Conservation (phyloP, 2,329 filamentous ascomycete genomes). For the Penicillium griseofulvum region DNA sequence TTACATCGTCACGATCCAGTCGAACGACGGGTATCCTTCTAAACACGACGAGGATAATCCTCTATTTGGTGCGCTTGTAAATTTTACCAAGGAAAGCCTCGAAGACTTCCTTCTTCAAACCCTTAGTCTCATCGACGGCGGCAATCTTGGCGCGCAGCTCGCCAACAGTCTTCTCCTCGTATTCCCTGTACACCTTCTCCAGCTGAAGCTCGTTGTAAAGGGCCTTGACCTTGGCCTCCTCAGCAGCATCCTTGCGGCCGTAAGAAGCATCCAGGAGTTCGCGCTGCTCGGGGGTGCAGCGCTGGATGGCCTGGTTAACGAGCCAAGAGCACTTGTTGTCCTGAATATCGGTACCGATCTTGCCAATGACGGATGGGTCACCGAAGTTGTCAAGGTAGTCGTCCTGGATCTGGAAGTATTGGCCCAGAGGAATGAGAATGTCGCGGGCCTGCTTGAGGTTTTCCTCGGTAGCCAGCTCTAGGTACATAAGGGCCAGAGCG, state of each 20-base stretch:
- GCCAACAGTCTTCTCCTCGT: slow-evolving; percentile 82
- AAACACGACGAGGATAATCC: slow-evolving; percentile 3
- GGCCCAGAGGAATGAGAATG: slow-evolving; percentile 93
- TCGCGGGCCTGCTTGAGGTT: slow-evolving; percentile 87
- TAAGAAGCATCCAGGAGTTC: slow-evolving; percentile 88
- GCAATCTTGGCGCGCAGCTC: slow-evolving; percentile 75
- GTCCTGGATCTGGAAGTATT: slow-evolving; percentile 99
- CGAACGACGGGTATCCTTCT: slow-evolving; percentile 14
- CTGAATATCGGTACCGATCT: slow-evolving; percentile 98
- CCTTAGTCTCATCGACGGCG: slow-evolving; percentile 77
- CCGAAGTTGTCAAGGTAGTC: slow-evolving; percentile 99
- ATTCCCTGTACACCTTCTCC: slow-evolving; percentile 78
- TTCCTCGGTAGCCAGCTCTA: slow-evolving; percentile 77
- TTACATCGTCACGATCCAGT: slow-evolving; percentile 5
- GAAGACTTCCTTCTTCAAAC: slow-evolving; percentile 87
- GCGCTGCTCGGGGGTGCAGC: slow-evolving; percentile 79
- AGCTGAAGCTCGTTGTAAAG: slow-evolving; percentile 84
- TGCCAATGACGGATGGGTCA: slow-evolving; percentile 86
- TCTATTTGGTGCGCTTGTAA: slow-evolving; percentile 94
- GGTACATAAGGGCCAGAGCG: slow-evolving; percentile 81
- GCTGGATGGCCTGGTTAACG: slow-evolving; percentile 85
- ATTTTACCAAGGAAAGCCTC: slow-evolving; percentile 92
- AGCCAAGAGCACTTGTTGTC: slow-evolving; percentile 99
- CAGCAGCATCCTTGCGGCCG: slow-evolving; percentile 79
- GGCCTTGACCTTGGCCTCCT: slow-evolving; percentile 83